phyloP scores from a whole-genome alignment of 805 yeast genomes.

The Kuraishia cidri region DNA sequence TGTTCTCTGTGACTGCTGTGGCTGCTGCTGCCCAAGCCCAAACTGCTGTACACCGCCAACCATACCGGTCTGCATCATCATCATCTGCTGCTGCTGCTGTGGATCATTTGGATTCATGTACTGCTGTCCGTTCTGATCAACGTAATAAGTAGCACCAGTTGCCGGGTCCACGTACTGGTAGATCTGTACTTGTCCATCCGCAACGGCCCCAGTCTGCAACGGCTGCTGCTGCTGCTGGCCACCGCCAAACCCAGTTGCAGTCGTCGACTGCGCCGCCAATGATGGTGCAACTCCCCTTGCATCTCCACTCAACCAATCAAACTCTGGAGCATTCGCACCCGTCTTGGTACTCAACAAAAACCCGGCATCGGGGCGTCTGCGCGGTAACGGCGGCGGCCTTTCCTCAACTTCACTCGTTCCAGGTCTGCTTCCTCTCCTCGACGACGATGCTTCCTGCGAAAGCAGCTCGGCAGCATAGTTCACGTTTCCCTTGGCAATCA shows the following conservation, averaged over 20 bases:
- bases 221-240: slow-evolving; percentile 11
- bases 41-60: slow-evolving; percentile 3
- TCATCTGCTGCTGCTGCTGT: slow-evolving; percentile 14
- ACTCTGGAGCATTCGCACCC: slow-evolving; percentile 22
- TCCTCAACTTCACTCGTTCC: slow-evolving; percentile 17
- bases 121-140: slow-evolving; percentile 64
- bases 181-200: slow-evolving; percentile 29
- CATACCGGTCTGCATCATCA: slow-evolving; percentile 10
- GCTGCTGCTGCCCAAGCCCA: slow-evolving; percentile 17
- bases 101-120: slow-evolving; percentile 40
- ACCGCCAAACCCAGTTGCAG: slow-evolving; percentile 8
- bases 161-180: slow-evolving; percentile 66
- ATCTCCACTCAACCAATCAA: slow-evolving; percentile 23
- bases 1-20: slow-evolving; percentile 14
- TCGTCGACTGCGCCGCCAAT: slow-evolving; percentile 11
- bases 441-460: slow-evolving; percentile 20
- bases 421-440: slow-evolving; percentile 10
- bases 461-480: slow-evolving; percentile 51
- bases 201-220: slow-evolving; percentile 11
- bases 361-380: slow-evolving; percentile 19
- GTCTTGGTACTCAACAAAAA: slow-evolving; percentile 11
- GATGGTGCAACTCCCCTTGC: too few relatives aligned
- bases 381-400: slow-evolving; percentile 39
- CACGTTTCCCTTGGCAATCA: slow-evolving; percentile 48
- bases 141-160: slow-evolving; percentile 58